These are phyloP conservation scores for Yamadazyma pseudoaaseri DNA, from an alignment of 1,139 yeast genomes.

Conservation along the genomic window DNA sequence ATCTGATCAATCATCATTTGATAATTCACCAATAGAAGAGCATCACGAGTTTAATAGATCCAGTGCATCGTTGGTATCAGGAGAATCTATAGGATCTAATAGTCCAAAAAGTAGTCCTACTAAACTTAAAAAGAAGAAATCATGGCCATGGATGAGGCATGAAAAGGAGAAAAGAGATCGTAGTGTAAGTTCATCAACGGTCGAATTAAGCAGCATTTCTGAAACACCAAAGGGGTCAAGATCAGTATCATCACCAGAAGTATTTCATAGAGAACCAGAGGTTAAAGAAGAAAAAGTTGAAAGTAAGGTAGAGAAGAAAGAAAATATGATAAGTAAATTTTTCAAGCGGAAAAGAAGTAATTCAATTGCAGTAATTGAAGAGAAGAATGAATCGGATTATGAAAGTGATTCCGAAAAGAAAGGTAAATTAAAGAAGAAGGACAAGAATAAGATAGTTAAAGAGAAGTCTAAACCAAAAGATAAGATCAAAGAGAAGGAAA, in stretches of 20 bases:
- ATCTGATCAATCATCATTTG: conserved; percentile 16
- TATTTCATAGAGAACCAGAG: conserved; percentile 5
- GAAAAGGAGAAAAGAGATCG: conserved; percentile 11
- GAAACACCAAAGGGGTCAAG: conserved; percentile 9
- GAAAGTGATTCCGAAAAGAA: conserved; percentile 29
- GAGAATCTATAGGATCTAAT: conserved; percentile 8
- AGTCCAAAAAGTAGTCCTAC: conserved; percentile 9
- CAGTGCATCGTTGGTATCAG: conserved; percentile 12
- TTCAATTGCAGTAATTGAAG: conserved; percentile 10
- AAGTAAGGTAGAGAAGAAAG: conserved; percentile 20
- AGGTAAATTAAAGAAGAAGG: conserved; percentile 28
- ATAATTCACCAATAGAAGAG: conserved; percentile 9
- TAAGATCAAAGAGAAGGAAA: conserved; percentile 6
- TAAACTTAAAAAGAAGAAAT: conserved; percentile 16
- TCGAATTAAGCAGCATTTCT: conserved; percentile 13
- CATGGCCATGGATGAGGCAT: conserved; percentile 18
- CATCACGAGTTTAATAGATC: conserved; percentile 9
- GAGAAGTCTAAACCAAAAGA: conserved; percentile 11
- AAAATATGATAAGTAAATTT: conserved; percentile 42
- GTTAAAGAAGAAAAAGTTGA: background rate
- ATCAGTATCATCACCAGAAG: conserved; percentile 17
- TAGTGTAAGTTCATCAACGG: conserved; percentile 15
- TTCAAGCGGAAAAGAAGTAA: conserved; percentile 41
- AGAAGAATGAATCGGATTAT: conserved; percentile 21
- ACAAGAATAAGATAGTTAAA: conserved; percentile 14